phyloP scores from a whole-genome alignment of 2,329 filamentous ascomycete species.

The Pseudogymnoascus sp. region DNA sequence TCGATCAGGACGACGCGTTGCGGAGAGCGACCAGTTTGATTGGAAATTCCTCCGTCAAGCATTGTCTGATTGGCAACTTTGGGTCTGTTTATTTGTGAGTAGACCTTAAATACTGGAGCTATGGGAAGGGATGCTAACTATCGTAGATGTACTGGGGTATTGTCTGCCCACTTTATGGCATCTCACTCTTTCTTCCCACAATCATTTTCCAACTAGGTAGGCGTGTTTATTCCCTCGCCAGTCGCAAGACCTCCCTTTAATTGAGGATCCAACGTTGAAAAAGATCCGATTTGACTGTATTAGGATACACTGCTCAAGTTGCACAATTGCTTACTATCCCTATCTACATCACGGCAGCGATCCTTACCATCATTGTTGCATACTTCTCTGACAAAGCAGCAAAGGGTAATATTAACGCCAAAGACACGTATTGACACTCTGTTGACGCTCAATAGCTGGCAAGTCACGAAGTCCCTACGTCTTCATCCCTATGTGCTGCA shows the following conservation, averaged over 20 bases:
- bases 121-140: neutral
- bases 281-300: neutral
- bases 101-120: neutral
- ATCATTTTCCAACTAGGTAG: slow-evolving; percentile 47
- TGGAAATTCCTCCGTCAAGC: slow-evolving; percentile 32
- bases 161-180: slow-evolving; percentile 37
- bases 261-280: neutral
- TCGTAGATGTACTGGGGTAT: slow-evolving; percentile 53
- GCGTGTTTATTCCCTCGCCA: slow-evolving; percentile 17
- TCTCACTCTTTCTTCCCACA: slow-evolving; percentile 35
- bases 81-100: slow-evolving; percentile 18
- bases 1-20: slow-evolving; percentile 17
- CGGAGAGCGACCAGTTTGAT: slow-evolving; percentile 24
- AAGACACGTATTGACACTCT: neutral
- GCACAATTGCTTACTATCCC: slow-evolving; percentile 35
- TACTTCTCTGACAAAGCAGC: slow-evolving; percentile 48
- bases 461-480: slow-evolving; percentile 44
- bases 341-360: slow-evolving; percentile 58
- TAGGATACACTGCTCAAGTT: slow-evolving; percentile 39
- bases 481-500: slow-evolving; percentile 45
- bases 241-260: too few relatives aligned
- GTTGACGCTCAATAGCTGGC: neutral
- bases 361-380: slow-evolving; percentile 46
- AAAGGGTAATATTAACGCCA: slow-evolving; percentile 25
- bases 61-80: slow-evolving; percentile 42